These are phyloP conservation scores for Lactarius indigo DNA, from an alignment of 768 basidiomycete genomes.

Conservation along the genomic window DNA sequence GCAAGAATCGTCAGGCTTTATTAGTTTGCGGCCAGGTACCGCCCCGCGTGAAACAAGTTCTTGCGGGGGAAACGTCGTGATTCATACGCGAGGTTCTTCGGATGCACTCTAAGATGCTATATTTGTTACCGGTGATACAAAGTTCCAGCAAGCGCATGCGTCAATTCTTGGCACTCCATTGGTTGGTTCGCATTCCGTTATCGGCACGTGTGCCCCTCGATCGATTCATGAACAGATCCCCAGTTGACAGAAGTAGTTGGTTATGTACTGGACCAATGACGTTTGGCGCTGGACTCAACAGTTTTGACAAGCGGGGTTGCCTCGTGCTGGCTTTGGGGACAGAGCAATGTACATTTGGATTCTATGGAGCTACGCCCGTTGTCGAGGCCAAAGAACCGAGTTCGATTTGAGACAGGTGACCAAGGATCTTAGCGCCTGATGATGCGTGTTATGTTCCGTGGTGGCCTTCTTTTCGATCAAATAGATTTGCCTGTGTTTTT, in stretches of 20 bases:
- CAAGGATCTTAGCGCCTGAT: neutral
- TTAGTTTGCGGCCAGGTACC: slow-evolving; percentile 1
- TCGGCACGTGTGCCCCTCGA: slow-evolving; percentile 6
- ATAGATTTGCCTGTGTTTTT: neutral
- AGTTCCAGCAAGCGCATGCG: slow-evolving; percentile 8
- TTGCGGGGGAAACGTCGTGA: neutral
- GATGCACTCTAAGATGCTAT: neutral
- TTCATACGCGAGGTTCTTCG: neutral
- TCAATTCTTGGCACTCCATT: slow-evolving; percentile 16
- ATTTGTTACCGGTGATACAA: neutral
- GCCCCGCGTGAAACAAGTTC: neutral
- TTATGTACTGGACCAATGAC: neutral
- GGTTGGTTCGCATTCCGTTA: neutral
- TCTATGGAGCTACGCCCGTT: neutral
- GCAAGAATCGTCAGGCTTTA: slow-evolving; percentile 7
- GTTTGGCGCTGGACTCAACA: neutral
- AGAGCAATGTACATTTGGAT: slow-evolving; percentile 8
- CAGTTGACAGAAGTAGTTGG: neutral
- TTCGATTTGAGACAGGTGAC: neutral
- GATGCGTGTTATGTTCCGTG: neutral
- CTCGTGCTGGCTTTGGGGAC: slow-evolving; percentile 9
- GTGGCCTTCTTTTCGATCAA: neutral
- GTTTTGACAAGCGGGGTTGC: neutral
- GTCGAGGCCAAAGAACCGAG: neutral
- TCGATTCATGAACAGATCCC: neutral